Evolutionary conservation across 495 filamentous ascomycete genomes (phyloP).

Genomic region (Daldinia grandis): DNA sequence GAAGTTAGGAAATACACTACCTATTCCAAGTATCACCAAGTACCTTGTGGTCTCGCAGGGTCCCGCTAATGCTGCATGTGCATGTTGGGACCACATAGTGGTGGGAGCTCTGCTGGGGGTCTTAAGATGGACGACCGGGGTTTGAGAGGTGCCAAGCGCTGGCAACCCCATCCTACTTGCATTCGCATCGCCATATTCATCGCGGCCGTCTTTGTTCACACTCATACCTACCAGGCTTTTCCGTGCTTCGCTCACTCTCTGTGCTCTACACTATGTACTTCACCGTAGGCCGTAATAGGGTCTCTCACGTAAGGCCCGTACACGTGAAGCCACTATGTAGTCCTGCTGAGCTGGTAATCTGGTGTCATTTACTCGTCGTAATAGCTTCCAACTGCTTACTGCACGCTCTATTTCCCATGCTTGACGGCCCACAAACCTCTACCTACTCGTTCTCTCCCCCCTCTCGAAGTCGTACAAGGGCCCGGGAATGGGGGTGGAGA

Average conservation of each 20-base stretch:
- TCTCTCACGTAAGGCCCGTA: constrained; percentile 18
- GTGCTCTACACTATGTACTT: constrained; percentile 27
- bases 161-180: constrained; percentile 39
- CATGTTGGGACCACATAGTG: constrained; percentile 42
- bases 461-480: constrained; percentile 22
- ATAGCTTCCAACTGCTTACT: constrained; percentile 28
- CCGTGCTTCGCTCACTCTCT: constrained; percentile 14
- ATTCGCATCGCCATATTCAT: constrained; percentile 41
- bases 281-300: constrained; percentile 24
- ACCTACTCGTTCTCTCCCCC: constrained; percentile 18
- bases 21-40: constrained; percentile 43
- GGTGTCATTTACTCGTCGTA: constrained; percentile 25
- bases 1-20: constrained; percentile 21
- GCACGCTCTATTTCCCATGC: constrained; percentile 8
- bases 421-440: constrained; percentile 28
- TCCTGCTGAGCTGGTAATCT: constrained; percentile 12
- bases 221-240: constrained; percentile 12
- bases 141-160: constrained; percentile 45
- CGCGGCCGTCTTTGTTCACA: constrained; percentile 28
- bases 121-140: constrained; percentile 39
- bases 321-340: constrained; percentile 35
- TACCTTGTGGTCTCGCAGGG: constrained; percentile 41
- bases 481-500: constrained; percentile 45
- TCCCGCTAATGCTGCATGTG: constrained; percentile 37
- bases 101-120: constrained; percentile 40